Conservation (phyloP, 2,329 filamentous ascomycete genomes). For the Trichophyton mentagrophytes region DNA sequence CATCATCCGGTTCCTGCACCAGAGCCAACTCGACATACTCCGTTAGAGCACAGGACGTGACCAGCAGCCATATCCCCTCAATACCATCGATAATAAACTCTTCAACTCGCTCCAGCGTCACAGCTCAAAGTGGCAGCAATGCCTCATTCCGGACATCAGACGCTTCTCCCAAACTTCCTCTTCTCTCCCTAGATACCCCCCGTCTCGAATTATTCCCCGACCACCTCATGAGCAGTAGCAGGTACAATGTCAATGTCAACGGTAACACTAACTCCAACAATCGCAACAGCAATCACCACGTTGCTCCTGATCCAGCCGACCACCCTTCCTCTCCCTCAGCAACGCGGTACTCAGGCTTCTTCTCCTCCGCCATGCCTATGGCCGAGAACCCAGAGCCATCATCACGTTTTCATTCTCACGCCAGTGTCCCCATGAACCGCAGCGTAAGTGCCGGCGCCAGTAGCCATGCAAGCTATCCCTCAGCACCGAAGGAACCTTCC, state of each 20-base stretch:
- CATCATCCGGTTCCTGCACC: slow-evolving; percentile 31
- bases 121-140: slow-evolving; percentile 17
- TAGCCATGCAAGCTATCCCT: slow-evolving; percentile 13
- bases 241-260: slow-evolving; percentile 5
- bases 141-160: slow-evolving; percentile 10
- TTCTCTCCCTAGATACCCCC: slow-evolving; percentile 34
- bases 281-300: slow-evolving; percentile 5
- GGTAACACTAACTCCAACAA: slow-evolving; percentile 6
- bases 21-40: slow-evolving; percentile 46
- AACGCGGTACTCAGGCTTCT: slow-evolving; percentile 57
- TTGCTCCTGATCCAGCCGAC: slow-evolving; percentile 17
- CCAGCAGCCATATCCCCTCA: slow-evolving; percentile 38
- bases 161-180: slow-evolving; percentile 29
- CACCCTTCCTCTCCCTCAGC: slow-evolving; percentile 30
- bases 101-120: slow-evolving; percentile 42
- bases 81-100: slow-evolving; percentile 39
- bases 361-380: slow-evolving; percentile 76
- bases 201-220: slow-evolving; percentile 31
- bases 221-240: slow-evolving; percentile 15
- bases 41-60: slow-evolving; percentile 36
- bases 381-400: slow-evolving; percentile 44
- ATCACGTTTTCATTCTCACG: slow-evolving; percentile 4
- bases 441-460: neutral
- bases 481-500: slow-evolving; percentile 34
- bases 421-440: slow-evolving; percentile 12